Evolutionary conservation across 257 asterid genomes (phyloP).

Genomic region (Voacanga thouarsii): DNA sequence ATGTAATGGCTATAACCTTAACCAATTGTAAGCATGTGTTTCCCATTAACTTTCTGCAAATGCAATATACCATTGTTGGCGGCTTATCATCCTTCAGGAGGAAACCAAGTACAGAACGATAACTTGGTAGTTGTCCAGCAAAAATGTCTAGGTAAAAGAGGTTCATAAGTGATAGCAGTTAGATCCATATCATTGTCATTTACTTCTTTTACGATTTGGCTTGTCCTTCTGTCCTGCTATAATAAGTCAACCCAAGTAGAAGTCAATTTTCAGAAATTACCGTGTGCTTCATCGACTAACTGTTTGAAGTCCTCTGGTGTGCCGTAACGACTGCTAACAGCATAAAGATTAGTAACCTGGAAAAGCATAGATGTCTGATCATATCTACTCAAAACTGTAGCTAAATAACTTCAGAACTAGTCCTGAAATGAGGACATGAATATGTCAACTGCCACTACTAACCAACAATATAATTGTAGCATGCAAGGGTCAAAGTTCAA

Average conservation of each 20-base stretch:
- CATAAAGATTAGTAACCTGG: conserved; percentile 91
- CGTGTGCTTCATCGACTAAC: conserved; percentile 98
- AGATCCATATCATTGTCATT: background rate
- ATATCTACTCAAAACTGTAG: background rate
- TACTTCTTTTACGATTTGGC: background rate
- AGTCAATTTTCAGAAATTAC: conserved; percentile 33
- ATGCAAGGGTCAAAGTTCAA: background rate
- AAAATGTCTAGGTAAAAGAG: background rate
- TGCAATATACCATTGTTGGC: too few relatives aligned
- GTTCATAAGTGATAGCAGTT: background rate
- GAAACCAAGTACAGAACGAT: background rate
- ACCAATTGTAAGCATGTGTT: too few relatives aligned
- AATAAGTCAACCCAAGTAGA: background rate
- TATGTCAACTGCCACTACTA: background rate
- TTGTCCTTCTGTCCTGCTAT: background rate
- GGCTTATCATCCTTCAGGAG: background rate
- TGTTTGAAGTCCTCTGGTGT: conserved; percentile 95
- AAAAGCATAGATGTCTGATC: conserved; percentile 15
- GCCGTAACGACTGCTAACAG: conserved; percentile 96
- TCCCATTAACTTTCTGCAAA: too few relatives aligned
- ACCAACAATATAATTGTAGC: background rate
- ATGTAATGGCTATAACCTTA: too few relatives aligned
- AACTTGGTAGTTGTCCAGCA: background rate
- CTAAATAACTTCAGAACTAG: background rate
- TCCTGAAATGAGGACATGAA: background rate